Evolutionary conservation across 2,329 filamentous ascomycete species (phyloP), one percentile per base, ranked within the genome.

Genomic region (Talaromyces sp.): DNA sequence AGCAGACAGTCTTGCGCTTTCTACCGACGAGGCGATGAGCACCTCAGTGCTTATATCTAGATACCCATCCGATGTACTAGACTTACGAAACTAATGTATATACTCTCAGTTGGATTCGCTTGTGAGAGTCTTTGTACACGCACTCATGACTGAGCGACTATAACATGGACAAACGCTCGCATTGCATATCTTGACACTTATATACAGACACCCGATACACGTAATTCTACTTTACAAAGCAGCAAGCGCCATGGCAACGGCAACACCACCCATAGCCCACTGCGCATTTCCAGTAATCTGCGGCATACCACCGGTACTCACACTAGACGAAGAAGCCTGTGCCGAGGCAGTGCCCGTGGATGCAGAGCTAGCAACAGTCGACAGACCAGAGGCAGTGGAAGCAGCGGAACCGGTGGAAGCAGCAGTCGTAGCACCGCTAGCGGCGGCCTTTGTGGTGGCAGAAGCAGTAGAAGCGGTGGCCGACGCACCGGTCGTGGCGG

Each of bases 231-330:
- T 48, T 63, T 58, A 66, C 33, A 64, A 21, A 33, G 59, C 63
- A 23, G 58, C 58, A 46, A 65, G 35, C 12, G 60, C 65, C 60
- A 66, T 25, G 7, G 60, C 65, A 14, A 58, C 57, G 54, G 60
- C 65, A 56, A 46, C 65, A 42, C 63, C 65, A 6, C 65, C 65
- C 28, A 66, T 33, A 46, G 56, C 61, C 60, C 60, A 66, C 11
- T 60, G 59, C 11, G 63, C 57, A 28, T 60, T 59, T 14, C 60
- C 65, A 18, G 63, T 66, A 16, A 65, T 37, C 57, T 60, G 60
- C 12, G 63, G 60, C 52, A 61, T 58, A 33, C 63, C 64, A 48
- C 63, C 64, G 12, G 58, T 59, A n/a, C 57, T 60, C 31, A 57
- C 61, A 21, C 16, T 31, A 2, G 63, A 59, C 11, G 60, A 55